Percentiles rank a stretch among this genome's conserved stretches.
These are phyloP conservation scores for Colletotrichum sp. DNA, from an alignment of 2,329 filamentous ascomycete genomes.

Conservation along the genomic window DNA sequence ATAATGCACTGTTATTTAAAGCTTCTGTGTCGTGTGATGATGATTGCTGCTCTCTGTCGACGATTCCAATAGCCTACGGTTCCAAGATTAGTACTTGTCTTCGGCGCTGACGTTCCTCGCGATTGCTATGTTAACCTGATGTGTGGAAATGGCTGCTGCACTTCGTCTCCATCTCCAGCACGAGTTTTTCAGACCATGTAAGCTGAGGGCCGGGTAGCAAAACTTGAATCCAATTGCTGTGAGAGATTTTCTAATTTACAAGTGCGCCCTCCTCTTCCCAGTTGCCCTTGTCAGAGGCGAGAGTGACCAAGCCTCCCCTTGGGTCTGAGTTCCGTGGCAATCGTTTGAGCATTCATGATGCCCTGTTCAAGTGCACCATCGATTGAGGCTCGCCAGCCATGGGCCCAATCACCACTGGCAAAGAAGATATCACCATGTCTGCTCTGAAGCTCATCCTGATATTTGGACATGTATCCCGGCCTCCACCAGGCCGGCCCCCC, in stretches of 20 bases:
- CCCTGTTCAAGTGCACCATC: conserved; percentile 33
- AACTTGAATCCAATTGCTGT: neutral
- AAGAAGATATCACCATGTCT: conserved; percentile 29
- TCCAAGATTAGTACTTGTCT: neutral
- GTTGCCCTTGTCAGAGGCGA: neutral
- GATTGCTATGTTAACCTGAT: neutral
- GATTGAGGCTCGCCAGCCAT: conserved; percentile 31
- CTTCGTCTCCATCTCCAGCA: neutral
- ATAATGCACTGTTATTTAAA: neutral
- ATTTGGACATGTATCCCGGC: conserved; percentile 26
- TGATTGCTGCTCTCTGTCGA: no score
- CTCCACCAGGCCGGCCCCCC: conserved; percentile 24
- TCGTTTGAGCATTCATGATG: conserved; percentile 4
- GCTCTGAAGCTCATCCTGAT: conserved; percentile 28
- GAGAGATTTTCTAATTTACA: neutral
- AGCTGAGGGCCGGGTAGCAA: neutral
- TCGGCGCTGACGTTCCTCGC: neutral
- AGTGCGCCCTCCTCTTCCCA: neutral
- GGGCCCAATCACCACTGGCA: conserved; percentile 31
- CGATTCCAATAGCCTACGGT: no score
- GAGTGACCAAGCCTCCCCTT: neutral
- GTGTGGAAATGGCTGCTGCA: neutral
- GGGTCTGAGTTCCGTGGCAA: neutral
- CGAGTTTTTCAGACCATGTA: neutral
- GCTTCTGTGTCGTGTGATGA: neutral